phyloP scores from a whole-genome alignment of 1,139 yeast genomes.

The Sugiyamaella japonica region DNA sequence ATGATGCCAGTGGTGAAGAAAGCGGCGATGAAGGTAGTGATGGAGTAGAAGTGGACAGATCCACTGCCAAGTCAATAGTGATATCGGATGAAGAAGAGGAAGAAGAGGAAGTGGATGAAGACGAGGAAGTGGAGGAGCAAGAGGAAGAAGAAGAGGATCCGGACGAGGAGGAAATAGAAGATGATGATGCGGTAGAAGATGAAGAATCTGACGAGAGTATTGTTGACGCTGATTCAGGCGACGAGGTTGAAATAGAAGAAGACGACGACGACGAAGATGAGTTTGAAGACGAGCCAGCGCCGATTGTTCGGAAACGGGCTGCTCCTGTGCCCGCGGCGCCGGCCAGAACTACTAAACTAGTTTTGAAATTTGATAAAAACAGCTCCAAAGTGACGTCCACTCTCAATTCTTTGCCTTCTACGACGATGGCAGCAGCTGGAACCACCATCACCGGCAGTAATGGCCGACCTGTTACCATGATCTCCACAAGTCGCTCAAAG shows the following conservation, averaged over 20 bases:
- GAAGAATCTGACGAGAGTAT: slow-evolving; percentile 4
- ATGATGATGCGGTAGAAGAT: not conserved
- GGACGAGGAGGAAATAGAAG: slow-evolving; percentile 1
- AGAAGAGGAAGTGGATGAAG: slow-evolving; percentile 25
- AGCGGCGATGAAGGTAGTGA: not conserved
- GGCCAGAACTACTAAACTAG: slow-evolving; percentile 9
- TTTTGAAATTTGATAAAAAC: slow-evolving; percentile 18
- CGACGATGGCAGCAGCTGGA: not conserved
- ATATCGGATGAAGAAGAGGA: slow-evolving; percentile 22
- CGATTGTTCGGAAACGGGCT: slow-evolving; percentile 7
- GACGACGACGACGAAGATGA: slow-evolving; percentile 12
- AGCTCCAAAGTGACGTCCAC: slow-evolving; percentile 5
- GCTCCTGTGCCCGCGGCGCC: not conserved
- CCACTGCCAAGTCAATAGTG: slow-evolving; percentile 24
- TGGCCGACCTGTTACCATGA: not conserved
- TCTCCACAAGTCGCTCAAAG: not conserved
- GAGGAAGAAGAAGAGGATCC: slow-evolving; percentile 1
- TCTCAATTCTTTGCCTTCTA: not conserved
- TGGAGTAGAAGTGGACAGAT: slow-evolving; percentile 19
- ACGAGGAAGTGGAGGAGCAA: slow-evolving; percentile 13
- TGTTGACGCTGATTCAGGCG: slow-evolving; percentile 8
- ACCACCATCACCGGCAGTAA: no score
- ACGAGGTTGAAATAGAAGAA: slow-evolving; percentile 8
- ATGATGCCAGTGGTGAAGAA: slow-evolving; percentile 17
- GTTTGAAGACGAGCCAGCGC: slow-evolving; percentile 14